Base-by-base conservation (phyloP, 352 stramenopile species). In the Phytophthora meadii region DNA sequence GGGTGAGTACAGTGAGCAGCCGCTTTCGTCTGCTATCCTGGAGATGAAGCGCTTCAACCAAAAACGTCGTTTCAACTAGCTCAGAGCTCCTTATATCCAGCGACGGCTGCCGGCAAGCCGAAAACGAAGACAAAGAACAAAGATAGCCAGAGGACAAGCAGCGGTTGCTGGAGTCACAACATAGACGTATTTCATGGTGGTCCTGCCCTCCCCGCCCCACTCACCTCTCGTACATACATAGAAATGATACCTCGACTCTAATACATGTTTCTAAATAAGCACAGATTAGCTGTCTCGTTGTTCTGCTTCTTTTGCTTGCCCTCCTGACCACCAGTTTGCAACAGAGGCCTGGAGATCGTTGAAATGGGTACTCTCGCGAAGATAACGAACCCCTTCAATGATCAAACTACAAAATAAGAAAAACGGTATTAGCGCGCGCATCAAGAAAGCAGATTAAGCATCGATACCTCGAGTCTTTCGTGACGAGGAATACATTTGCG, bases 11-110 rank as follows among this genome's bases (percentile, higher is more conserved):
- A 93, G 72, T 62, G 84, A 94, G 54, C 66, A 92, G 73, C 85
- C 85, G 68, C 81, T 95, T 66, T 70, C 76, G 59, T 95, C 87
- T 30, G 87, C 87, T 58, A 90, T 94, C 60, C 58, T 91, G 61
- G 87, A 95, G 71, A 95, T 95, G 87, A 92, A 88, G 81, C 87
- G 87, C 58, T 95, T 95, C 70, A 94, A 95, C 72, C 86, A 94
- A 61, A 95, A 95, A 77, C 82, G 85, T 54, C 84, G 87, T 61
- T 94, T 90, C 64, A 94, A 87, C 64, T 95, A 84, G 74, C 51
- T 52, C 56, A 41, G 45, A 61, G 65, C 61, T 68, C 49, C 30
- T 64, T 37, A 56, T 54, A 40, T 73, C 59, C 50, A 71, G 59
- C 48, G 51, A 74, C 65, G 49, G 40, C 58, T 70, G 37, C 25